Evolutionary conservation across 805 yeast species (phyloP).

Genomic region (Sungouiella blattae): DNA sequence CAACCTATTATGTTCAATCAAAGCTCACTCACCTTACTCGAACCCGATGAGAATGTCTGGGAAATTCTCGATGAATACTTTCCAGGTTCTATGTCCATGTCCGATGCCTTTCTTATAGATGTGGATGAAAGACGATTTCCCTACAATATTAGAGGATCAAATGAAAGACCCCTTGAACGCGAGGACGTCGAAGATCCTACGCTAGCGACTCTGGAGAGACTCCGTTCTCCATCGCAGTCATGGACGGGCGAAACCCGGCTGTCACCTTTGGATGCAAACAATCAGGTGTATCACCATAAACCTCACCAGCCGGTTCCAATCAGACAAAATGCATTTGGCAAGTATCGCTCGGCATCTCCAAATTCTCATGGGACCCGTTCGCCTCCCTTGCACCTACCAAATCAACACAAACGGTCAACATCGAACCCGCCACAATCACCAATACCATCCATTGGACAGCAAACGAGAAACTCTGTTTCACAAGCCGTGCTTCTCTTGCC

Average conservation of each 20-base stretch:
- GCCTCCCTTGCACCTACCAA: slow-evolving; percentile 1
- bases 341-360: slow-evolving; percentile 11
- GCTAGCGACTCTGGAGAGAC: not conserved
- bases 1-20: no score
- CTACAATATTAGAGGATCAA: no score
- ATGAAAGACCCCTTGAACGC: no score
- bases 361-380: slow-evolving; percentile 3
- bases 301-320: slow-evolving; percentile 24
- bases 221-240: not conserved
- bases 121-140: slow-evolving; percentile 3
- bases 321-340: slow-evolving; percentile 1
- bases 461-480: slow-evolving; percentile 18
- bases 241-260: not conserved
- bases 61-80: slow-evolving; percentile 53
- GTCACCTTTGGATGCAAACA: slow-evolving; percentile 3
- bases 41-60: slow-evolving; percentile 64
- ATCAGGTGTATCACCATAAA: slow-evolving; percentile 24
- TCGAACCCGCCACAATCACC: slow-evolving; percentile 32
- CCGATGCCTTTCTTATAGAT: slow-evolving; percentile 61
- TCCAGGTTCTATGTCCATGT: slow-evolving; percentile 66
- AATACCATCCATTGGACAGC: slow-evolving; percentile 6
- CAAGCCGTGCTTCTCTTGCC: slow-evolving; percentile 51
- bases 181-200: no score
- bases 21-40: slow-evolving; percentile 13
- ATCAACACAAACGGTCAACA: slow-evolving; percentile 28